Base-by-base conservation (phyloP, 1,284 basidiomycete genomes). In the Waitea zeae region DNA sequence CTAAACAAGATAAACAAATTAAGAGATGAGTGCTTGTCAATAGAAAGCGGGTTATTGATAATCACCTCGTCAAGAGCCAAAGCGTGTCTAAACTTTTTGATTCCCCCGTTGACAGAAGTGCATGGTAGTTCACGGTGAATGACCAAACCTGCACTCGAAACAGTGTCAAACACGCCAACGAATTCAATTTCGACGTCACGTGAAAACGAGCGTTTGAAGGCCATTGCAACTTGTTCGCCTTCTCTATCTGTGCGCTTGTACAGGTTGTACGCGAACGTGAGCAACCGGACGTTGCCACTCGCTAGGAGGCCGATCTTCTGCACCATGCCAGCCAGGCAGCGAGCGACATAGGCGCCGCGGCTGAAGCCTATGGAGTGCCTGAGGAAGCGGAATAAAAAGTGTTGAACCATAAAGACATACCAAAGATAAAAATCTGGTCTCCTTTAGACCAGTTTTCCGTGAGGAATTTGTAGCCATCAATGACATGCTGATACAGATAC, bases 401-500 rank as follows among this genome's bases (percentile, higher is more conserved):
- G 18, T 54, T 38, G 54, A 56, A 9, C 51, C 53, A n/a, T 54
- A 51, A 50, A 47, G 17, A 54, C 58, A 48, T 57, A 60, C 62
- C 61, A 43, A 71, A 70, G 13, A 71, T 56, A 43, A 61, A 68
- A 17, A 70, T 68, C 38, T 56, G 62, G 44, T 70, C 62, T 6
- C 58, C 62, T 13, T 48, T 46, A n/a, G 51, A 46, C 41, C 65
- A 71, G 43, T 70, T 75, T 46, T 74, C 62, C 67, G 73, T 73
- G 29, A 78, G 49, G 44, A 74, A 78, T 37, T 61, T 55, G 44
- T 77, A 77, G 0, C 72, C 72, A 32, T 57, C 69, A 55, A 63
- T 67, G 38, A 70, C 62, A 47, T 72, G 67, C 6, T 54, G 53
- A 39, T 63, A 56, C 6, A 70, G 49, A 41, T 67, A 62, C 54